Base-by-base conservation (phyloP, 208 protist species). In the Leishmania aethiopica region DNA sequence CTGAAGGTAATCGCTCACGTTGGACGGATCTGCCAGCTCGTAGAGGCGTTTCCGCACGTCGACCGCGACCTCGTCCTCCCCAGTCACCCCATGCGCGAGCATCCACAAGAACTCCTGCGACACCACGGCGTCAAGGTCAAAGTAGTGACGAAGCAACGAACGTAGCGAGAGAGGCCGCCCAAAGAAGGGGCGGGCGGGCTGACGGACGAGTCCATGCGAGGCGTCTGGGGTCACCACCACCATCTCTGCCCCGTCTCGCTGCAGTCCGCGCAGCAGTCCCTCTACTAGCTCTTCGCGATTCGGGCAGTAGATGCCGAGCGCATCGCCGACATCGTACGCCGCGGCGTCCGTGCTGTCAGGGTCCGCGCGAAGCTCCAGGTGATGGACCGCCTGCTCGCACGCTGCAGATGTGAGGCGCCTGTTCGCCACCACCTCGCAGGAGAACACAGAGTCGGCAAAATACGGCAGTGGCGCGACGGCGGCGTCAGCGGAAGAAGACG, bases 61-160 rank as follows among this genome's bases (percentile, higher is more conserved):
- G 45, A 49, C 74, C 15, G 82, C 82, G 25, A 70, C 77, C 32
- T 87, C 84, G 70, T 84, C 86, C 11, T 4, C 67, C 40, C 42
- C 80, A 57, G 37, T 45, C 60, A 87, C 92, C 77, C 80, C 88
- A 80, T 81, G 79, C n/a, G 92, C 79, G 72, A 97, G 71, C 93
- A 97, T 96, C 86, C 86, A 90, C 73, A 97, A 90, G 49, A 95
- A 96, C 32, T 94, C 88, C 59, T 91, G 93, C 22, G 83, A 86
- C 60, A 89, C 89, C 45, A 93, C 89, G 1, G 95, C 95, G 35
- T 97, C 92, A 35, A 97, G 83, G 81, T 97, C 95, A 45, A 96
- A 76, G 86, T 96, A 96, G 83, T 90, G 85, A 35, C 71, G 78
- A n/a, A 96, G 81, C 51, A 97, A 78, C 35, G 73, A 55, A 42